These are phyloP conservation scores for Heliamphora exappendiculata DNA, from an alignment of 148 eudicot genomes.

Conservation along the genomic window DNA sequence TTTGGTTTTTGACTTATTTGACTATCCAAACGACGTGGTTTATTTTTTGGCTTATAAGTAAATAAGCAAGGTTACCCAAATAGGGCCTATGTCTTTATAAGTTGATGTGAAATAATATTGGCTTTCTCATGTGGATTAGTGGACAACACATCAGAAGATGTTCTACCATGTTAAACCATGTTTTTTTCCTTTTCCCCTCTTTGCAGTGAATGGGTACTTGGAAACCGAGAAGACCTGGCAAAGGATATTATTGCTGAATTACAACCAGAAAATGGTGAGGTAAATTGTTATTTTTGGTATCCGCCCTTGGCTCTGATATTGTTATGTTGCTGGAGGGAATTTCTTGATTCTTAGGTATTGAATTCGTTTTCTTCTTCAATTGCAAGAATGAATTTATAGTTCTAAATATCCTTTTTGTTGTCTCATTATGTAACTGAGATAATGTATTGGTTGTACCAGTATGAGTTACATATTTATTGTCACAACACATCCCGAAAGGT, in stretches of 20 bases:
- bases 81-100: no score
- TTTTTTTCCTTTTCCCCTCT: background rate
- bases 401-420: background rate
- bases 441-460: background rate
- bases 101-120: background rate
- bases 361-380: background rate
- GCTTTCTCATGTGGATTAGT: background rate
- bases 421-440: background rate
- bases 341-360: background rate
- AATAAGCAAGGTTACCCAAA: no score
- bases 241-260: constrained; percentile 81
- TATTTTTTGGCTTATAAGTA: no score
- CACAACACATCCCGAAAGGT: no score
- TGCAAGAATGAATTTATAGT: background rate
- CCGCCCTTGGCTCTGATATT: constrained; percentile 3
- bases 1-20: no score
- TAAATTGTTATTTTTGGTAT: constrained; percentile 23
- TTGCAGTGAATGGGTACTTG: constrained; percentile 96
- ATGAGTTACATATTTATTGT: background rate
- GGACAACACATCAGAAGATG: background rate
- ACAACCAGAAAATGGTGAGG: constrained; percentile 80
- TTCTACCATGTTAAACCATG: background rate
- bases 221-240: constrained; percentile 92
- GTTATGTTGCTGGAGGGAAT: background rate
- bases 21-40: no score